Evolutionary conservation across 495 filamentous ascomycete species (phyloP).

Genomic region (Schizothecium vesticola): DNA sequence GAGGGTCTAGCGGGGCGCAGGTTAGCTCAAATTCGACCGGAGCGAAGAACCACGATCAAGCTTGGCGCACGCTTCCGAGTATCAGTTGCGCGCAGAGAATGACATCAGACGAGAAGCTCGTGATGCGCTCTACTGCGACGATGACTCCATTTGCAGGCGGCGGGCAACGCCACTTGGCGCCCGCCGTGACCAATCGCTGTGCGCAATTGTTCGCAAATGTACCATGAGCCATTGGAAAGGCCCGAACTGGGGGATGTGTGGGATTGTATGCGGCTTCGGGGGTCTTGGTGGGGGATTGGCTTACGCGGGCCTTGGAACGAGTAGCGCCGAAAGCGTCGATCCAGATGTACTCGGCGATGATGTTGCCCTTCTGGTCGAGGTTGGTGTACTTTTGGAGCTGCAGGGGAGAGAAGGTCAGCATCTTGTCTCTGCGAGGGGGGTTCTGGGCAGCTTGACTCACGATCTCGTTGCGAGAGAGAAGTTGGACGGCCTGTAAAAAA

Average conservation of each 20-base stretch:
- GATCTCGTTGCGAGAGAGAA: neutral
- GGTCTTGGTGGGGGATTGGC: constrained; percentile 23
- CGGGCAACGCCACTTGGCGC: neutral
- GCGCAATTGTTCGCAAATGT: neutral
- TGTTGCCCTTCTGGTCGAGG: constrained; percentile 78
- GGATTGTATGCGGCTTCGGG: neutral
- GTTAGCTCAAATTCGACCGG: constrained; percentile 8
- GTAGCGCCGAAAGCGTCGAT: constrained; percentile 74
- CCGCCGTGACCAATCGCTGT: neutral
- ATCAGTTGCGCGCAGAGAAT: constrained; percentile 19
- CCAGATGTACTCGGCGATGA: constrained; percentile 93
- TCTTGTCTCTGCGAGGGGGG: neutral
- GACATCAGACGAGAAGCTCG: neutral
- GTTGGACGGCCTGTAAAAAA: neutral
- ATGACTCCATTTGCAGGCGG: neutral
- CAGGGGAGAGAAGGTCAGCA: neutral
- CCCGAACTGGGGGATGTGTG: neutral
- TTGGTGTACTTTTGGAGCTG: constrained; percentile 88
- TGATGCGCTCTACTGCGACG: neutral
- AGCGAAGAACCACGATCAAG: neutral
- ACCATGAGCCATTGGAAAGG: neutral
- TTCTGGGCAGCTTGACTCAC: neutral
- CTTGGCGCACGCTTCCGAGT: neutral
- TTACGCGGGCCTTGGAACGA: constrained; percentile 89
- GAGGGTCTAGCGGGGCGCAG: constrained; percentile 61